These are phyloP conservation scores for Syzygium syzygioides DNA, from an alignment of 441 rosid genomes.

Conservation along the genomic window DNA sequence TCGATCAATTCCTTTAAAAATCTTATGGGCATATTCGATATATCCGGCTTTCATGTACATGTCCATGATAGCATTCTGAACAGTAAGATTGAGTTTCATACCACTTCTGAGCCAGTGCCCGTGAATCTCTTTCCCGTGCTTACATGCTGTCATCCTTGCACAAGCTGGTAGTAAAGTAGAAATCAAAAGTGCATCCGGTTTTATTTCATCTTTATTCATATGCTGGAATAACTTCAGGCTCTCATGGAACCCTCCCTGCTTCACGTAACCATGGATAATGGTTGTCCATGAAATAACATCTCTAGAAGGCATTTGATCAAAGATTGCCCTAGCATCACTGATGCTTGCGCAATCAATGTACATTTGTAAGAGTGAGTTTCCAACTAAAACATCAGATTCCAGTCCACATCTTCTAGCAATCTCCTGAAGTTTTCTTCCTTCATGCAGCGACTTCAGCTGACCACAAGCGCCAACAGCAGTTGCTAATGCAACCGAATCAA, in stretches of 20 bases:
- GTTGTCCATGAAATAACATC: slow-evolving; percentile 45
- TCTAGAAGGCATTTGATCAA: slow-evolving; percentile 28
- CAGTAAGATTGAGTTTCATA: slow-evolving; percentile 13
- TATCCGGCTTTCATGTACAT: slow-evolving; percentile 45
- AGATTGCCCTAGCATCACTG: slow-evolving; percentile 24
- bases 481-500: slow-evolving; percentile 34
- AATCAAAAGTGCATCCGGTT: slow-evolving; percentile 27
- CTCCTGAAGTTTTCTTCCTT: slow-evolving; percentile 30
- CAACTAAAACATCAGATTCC: slow-evolving; percentile 34
- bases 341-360: slow-evolving; percentile 28
- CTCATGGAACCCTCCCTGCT: slow-evolving; percentile 35
- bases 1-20: slow-evolving; percentile 25
- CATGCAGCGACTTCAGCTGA: slow-evolving; percentile 24
- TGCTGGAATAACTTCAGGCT: slow-evolving; percentile 35
- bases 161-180: slow-evolving; percentile 38
- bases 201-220: slow-evolving; percentile 29
- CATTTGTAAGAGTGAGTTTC: slow-evolving; percentile 48
- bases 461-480: slow-evolving; percentile 39
- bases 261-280: slow-evolving; percentile 30
- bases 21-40: slow-evolving; percentile 22
- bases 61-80: slow-evolving; percentile 40
- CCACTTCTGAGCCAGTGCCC: slow-evolving; percentile 38
- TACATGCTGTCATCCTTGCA: slow-evolving; percentile 36
- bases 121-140: slow-evolving; percentile 39
- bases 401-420: slow-evolving; percentile 28